Base-by-base conservation (phyloP, 441 rosid species). In the Erysimum pusillum region DNA sequence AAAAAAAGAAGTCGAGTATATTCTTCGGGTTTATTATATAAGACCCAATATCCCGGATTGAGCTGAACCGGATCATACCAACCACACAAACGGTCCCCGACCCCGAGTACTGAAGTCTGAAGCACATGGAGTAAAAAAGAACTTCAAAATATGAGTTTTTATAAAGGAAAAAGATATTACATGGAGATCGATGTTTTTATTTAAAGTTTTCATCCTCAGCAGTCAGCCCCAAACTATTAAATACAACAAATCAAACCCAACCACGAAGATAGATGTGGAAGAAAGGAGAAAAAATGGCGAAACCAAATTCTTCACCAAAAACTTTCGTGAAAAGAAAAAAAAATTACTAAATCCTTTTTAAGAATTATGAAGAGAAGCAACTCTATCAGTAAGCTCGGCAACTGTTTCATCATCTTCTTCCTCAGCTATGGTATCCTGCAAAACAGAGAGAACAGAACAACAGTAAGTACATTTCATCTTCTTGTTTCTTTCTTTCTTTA, bases 381-480 rank as follows among this genome's bases (percentile, higher is more conserved):
- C 80, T 86, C 78, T 87, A 28, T 76, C 83, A 51, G 92, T 58
- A 84, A 92, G 77, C 28, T 77, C 89, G 2, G 82, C 84, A 2
- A 80, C 82, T 18, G 62, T 76, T 75, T 87, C 97, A 8, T 86
- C 88, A 9, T 42, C 61, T 7, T 17, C 86, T 81, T 90, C 97
- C 32, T 76, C 56, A 53, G 90, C 85, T 7, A 86, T 76, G 39
- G 86, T 85, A 65, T 78, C 96, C 81, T 79, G 76, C 81, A 52
- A 82, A 73, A 64, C 57, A 38, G 45, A 22, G 61, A 74, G 48
- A 28, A 51, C 20, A 78, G 9, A 67, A 9, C 45, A 12, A 69
- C 35, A 7, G 41, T 38, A 63, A 81, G 41, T 6, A 36, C 46
- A 64, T 41, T 39, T 32, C 44, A 39, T 75, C 61, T 17, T n/a